Base-by-base conservation (phyloP, 179 eudicot species). In the Gypsophila paniculata region DNA sequence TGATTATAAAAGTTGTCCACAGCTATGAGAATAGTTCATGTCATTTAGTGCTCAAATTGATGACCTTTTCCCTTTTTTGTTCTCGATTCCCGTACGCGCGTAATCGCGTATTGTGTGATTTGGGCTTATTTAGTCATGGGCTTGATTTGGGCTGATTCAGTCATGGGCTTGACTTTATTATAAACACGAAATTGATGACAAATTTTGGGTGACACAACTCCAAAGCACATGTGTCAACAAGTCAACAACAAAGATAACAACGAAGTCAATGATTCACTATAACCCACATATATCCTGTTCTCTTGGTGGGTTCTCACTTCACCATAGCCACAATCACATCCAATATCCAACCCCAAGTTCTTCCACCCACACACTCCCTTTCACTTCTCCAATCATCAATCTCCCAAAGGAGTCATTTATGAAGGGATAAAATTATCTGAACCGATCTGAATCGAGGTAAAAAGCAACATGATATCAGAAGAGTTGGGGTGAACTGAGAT, bases 281-380 rank as follows among this genome's bases (percentile, higher is more conserved):
- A 46, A 46, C 52, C 46, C 11, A 46, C 22, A 54, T 1, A 54
- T 29, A 5, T 29, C 65, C 39, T 26, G 9, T 29, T 26, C 18
- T 29, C 8, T 32, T 25, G 2, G 65, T 60, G 65, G 65, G 65
- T 7, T 26, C 65, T n/a, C 19, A 29, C 55, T 22, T 46, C 18
- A 65, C 57, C 67, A 38, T 15, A 66, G 23, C 58, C 57, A 66
- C 39, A 66, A 66, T 36, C 57, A 14, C 55, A 25, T 66, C 70
- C 55, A 15, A 66, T 65, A 65, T 65, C 52, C 54, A 65, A 7
- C 64, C 15, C 17, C 62, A 4, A 7, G 5, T 59, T n/a, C 26
- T 15, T 60, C 38, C 65, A 29, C 65, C 29, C 65, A 4, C 42
- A 48, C 53, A 63, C 46, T 42, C 38, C 68, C n/a, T n/a, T 42